Evolutionary conservation across 306 rosid species (phyloP).

Genomic region (Senna siamea): DNA sequence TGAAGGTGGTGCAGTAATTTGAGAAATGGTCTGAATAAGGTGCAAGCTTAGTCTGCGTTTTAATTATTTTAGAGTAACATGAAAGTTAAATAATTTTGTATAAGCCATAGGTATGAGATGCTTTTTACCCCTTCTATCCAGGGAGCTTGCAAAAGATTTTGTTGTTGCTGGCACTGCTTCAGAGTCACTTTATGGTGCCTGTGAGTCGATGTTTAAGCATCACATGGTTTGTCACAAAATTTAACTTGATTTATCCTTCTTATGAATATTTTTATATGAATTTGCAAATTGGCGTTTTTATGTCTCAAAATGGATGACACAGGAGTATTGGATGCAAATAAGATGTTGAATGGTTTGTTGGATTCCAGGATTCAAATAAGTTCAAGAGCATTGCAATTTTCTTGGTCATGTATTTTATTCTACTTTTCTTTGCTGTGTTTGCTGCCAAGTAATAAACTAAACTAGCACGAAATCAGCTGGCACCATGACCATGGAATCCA

Average conservation of each 20-base stretch:
- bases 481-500: background rate
- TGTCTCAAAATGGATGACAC: too few relatives aligned
- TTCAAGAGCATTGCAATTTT: background rate
- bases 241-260: conserved; percentile 31
- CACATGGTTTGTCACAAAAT: conserved; percentile 76
- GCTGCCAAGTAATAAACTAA: background rate
- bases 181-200: conserved; percentile 98
- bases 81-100: background rate
- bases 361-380: background rate
- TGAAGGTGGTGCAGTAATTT: too few relatives aligned
- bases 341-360: too few relatives aligned
- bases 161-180: conserved; percentile 98
- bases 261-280: background rate
- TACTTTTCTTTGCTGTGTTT: background rate
- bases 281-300: conserved; percentile 8
- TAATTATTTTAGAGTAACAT: conserved; percentile 28
- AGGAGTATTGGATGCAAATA: too few relatives aligned
- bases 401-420: too few relatives aligned
- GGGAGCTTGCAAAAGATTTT: conserved; percentile 98
- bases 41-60: conserved; percentile 1
- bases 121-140: conserved; percentile 42
- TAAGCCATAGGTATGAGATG: background rate
- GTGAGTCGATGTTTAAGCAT: conserved; percentile 94
- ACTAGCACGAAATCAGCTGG: background rate
- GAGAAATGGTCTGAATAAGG: background rate